Conservation (phyloP, 2,329 filamentous ascomycete genomes). For the Ophiostoma ips region DNA sequence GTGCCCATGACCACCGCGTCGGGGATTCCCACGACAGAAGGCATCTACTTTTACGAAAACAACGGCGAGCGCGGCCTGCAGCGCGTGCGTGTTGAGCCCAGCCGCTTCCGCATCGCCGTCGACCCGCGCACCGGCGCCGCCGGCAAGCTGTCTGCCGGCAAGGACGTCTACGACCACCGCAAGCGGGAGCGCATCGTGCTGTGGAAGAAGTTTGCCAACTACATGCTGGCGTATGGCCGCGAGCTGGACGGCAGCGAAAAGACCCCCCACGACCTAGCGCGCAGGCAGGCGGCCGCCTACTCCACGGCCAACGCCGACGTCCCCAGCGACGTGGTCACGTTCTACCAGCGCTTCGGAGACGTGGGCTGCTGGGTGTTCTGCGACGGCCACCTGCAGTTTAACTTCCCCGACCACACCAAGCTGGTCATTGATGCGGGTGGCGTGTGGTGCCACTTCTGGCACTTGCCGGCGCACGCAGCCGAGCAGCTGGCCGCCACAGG, state of each 20-base stretch:
- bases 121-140: constrained; percentile 40
- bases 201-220: constrained; percentile 63
- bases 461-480: constrained; percentile 58
- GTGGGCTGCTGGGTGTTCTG: constrained; percentile 72
- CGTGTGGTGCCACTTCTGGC: constrained; percentile 65
- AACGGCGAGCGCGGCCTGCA: constrained; percentile 49
- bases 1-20: constrained; percentile 39
- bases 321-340: constrained; percentile 51
- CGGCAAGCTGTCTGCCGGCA: constrained; percentile 48
- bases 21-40: constrained; percentile 15
- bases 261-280: constrained; percentile 22
- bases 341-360: constrained; percentile 69
- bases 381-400: constrained; percentile 69
- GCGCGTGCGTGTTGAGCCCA: constrained; percentile 49
- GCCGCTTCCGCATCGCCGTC: constrained; percentile 42
- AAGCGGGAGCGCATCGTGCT: constrained; percentile 52
- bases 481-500: constrained; percentile 49
- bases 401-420: constrained; percentile 82
- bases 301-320: constrained; percentile 19
- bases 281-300: constrained; percentile 27
- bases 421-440: constrained; percentile 62
- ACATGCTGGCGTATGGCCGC: constrained; percentile 59
- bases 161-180: constrained; percentile 49
- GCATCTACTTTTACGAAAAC: constrained; percentile 64
- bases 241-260: constrained; percentile 43